These are phyloP conservation scores for Dioscorea alata DNA, from an alignment of 106 monocot species.

Conservation along the genomic window DNA sequence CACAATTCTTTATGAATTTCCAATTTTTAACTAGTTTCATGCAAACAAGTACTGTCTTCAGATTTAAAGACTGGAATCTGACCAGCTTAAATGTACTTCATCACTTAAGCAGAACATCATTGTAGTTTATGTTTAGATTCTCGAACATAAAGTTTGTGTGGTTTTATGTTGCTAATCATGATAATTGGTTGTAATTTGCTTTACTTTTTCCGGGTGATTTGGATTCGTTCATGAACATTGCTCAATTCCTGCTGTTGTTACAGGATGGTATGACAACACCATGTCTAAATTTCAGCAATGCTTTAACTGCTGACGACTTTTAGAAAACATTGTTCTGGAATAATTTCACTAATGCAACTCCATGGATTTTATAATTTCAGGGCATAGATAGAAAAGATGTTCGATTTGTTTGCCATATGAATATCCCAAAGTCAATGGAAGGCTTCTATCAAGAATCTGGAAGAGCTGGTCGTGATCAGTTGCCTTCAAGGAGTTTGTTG, in stretches of 20 bases:
- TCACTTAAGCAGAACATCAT: no score
- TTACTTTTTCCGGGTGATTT: not conserved
- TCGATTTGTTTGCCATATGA: slow-evolving; percentile 76
- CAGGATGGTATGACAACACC: slow-evolving; percentile 64
- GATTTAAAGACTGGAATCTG: no score
- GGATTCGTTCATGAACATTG: slow-evolving; percentile 10
- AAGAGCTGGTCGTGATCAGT: slow-evolving; percentile 94
- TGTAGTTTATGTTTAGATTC: no score
- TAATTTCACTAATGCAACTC: not conserved
- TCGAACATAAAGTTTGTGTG: no score
- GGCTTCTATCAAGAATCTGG: slow-evolving; percentile 97
- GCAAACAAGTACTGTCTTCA: no score
- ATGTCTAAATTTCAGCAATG: slow-evolving; percentile 4
- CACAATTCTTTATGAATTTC: no score
- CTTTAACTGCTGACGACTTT: not conserved
- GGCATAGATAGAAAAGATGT: slow-evolving; percentile 99
- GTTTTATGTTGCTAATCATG: no score
- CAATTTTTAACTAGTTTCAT: no score
- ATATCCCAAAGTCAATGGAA: slow-evolving; percentile 95
- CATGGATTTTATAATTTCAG: slow-evolving; percentile 23
- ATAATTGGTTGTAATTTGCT: not conserved
- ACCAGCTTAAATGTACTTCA: no score
- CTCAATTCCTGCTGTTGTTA: slow-evolving; percentile 10
- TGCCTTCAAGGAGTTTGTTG: slow-evolving; percentile 71
- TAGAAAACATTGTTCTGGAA: not conserved